Evolutionary conservation across 108 stramenopile species (phyloP).

Genomic region (Epipyxis sp.): DNA sequence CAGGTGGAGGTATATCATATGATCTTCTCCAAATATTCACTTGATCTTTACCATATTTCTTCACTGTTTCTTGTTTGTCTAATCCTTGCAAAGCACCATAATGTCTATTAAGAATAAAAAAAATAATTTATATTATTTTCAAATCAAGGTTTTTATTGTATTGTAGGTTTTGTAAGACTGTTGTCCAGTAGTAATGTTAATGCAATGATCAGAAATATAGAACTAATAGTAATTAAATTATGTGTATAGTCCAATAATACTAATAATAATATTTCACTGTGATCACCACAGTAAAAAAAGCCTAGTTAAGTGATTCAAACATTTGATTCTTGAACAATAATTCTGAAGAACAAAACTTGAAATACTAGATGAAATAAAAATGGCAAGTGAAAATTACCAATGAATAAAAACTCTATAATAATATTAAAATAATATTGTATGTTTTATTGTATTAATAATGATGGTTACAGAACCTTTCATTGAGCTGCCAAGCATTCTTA

Average conservation of each 20-base stretch:
- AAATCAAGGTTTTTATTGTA: neutral
- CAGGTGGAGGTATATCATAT: constrained; percentile 90
- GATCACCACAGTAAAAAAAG: no score
- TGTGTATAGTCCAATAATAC: neutral
- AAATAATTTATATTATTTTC: neutral
- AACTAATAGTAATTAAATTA: neutral
- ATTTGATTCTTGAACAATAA: no score
- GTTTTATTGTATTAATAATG: no score
- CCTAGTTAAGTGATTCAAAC: no score
- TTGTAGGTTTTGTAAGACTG: neutral
- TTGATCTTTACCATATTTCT: constrained; percentile 89
- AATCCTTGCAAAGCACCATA: constrained; percentile 72
- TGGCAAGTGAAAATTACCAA: no score
- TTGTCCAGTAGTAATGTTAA: neutral
- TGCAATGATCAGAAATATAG: neutral
- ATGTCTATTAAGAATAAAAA: constrained; percentile 2
- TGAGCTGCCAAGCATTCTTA: constrained; percentile 83
- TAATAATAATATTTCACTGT: no score
- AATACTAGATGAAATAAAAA: no score
- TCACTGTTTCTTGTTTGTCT: constrained; percentile 95
- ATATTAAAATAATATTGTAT: no score
- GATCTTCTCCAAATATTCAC: constrained; percentile 86
- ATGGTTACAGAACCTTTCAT: constrained; percentile 88
- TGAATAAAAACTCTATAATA: no score
- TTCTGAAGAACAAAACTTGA: no score